Evolutionary conservation across 2,329 filamentous ascomycete species (phyloP), one percentile per base, ranked within the genome.

Genomic region (Penicillium sp.): DNA sequence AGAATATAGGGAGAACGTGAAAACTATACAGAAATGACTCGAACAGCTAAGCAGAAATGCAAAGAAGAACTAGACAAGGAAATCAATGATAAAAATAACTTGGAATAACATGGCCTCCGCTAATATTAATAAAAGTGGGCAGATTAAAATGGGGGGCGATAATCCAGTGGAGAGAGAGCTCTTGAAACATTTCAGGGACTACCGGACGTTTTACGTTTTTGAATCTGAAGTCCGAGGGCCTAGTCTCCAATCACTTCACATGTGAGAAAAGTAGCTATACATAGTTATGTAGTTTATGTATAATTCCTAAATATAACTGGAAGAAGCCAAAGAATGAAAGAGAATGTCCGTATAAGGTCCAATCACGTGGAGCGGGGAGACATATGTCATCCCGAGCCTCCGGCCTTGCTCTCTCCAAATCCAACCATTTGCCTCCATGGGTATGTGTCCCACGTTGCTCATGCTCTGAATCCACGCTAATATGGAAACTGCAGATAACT

Each of bases 71-170:
- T 47, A 47, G 9, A 19, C 25, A 27, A 39, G 16, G 25, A 45
- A 48, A 41, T 33, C 36, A 40, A 51, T 34, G 25, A n/a, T 29
- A 21, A 41, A 46, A 52, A 46, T 46, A 57, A 39, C 44, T 29
- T 47, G 21, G 23, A 59, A 59, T 55, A 54, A 33, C 55, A 59
- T 62, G 51, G 57, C 61, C 58, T 63, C 49, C 53, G 55, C 47
- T 49, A 52, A 38, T 39, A 27, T 48, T 49, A 52, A 46, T 39
- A 27, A 38, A 46, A 60, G 51, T 59, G 50, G 59, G 41, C 43
- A 59, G 60, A 60, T 65, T 60, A 64, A 62, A 61, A 55, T 59
- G 63, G 64, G 64, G 64, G 62, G 31, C 55, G 50, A 62, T 60
- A 41, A 21, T 55, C 49, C 25, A 58, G 62, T 66, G 64, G 64